A percentile compares a stretch with the other conserved stretches of the same genome.
These are phyloP conservation scores for Claviceps humidiphila DNA, from an alignment of 2,329 filamentous ascomycete genomes.

Conservation along the genomic window DNA sequence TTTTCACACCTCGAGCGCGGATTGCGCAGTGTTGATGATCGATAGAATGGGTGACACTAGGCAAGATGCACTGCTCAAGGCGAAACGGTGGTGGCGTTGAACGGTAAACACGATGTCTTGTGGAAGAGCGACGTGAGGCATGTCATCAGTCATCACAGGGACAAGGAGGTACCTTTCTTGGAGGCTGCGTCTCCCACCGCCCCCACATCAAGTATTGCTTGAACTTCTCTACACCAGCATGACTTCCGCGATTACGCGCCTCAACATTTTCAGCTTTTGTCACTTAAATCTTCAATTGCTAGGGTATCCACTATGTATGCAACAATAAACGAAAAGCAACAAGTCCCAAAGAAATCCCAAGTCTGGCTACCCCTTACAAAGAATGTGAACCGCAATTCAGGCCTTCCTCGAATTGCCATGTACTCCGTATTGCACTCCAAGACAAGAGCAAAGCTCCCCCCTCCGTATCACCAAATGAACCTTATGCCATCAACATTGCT, in stretches of 20 bases:
- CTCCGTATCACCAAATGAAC: neutral
- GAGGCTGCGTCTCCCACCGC: no score
- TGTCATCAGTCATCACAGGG: no score
- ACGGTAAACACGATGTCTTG: no score
- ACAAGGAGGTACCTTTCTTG: no score
- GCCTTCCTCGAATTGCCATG: neutral
- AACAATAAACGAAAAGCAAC: neutral
- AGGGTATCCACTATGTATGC: conserved; percentile 2
- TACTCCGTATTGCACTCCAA: neutral
- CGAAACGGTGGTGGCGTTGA: neutral
- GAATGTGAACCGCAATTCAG: neutral
- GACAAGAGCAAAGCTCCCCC: neutral
- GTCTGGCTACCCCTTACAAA: neutral
- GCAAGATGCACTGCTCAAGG: neutral
- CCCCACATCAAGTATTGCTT: no score
- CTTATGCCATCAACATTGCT: neutral
- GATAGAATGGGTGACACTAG: neutral
- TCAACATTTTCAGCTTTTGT: no score
- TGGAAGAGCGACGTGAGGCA: no score
- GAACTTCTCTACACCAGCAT: no score
- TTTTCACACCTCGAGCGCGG: neutral
- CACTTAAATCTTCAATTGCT: neutral
- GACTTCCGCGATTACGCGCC: no score
- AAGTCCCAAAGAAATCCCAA: neutral
- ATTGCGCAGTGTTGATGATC: neutral